Evolutionary conservation across 2,329 filamentous ascomycete genomes (phyloP).

Genomic region (Calonectria pseudoreteaudii): DNA sequence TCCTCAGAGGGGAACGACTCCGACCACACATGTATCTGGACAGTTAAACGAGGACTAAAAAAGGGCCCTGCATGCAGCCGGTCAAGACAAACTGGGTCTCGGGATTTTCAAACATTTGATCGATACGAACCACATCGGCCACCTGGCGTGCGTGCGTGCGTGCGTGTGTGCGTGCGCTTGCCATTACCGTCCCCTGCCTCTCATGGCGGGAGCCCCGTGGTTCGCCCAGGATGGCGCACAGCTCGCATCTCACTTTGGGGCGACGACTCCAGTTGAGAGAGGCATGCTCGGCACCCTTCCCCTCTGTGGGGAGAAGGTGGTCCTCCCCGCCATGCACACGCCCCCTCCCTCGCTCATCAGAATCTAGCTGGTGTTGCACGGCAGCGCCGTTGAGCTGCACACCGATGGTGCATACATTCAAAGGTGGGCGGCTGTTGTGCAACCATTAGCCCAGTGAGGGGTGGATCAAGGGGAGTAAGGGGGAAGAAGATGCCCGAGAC

Average conservation of each 20-base stretch:
- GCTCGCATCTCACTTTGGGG: slow-evolving; percentile 2
- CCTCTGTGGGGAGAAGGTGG: background rate
- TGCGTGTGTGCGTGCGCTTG: background rate
- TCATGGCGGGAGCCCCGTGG: background rate
- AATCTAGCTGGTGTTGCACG: slow-evolving; percentile 30
- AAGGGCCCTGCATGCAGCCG: slow-evolving; percentile 40
- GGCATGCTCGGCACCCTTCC: background rate
- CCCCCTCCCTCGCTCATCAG: background rate
- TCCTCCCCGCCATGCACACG: slow-evolving; percentile 15
- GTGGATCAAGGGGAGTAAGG: slow-evolving; percentile 8
- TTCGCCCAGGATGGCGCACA: slow-evolving; percentile 15
- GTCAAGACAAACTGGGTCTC: slow-evolving; percentile 34
- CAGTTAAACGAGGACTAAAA: slow-evolving; percentile 9
- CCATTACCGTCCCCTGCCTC: background rate
- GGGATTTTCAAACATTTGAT: slow-evolving; percentile 35
- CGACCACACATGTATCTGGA: background rate
- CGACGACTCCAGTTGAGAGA: background rate
- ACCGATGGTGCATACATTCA: slow-evolving; percentile 36
- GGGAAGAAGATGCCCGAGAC: background rate
- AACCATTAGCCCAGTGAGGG: slow-evolving; percentile 18
- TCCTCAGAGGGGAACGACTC: background rate
- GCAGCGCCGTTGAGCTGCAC: slow-evolving; percentile 37
- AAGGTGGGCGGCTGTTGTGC: slow-evolving; percentile 35
- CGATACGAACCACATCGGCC: slow-evolving; percentile 32
- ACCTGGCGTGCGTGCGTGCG: background rate